Evolutionary conservation across 257 asterid genomes (phyloP).

Genomic region (Fraxinus quadrangulata): DNA sequence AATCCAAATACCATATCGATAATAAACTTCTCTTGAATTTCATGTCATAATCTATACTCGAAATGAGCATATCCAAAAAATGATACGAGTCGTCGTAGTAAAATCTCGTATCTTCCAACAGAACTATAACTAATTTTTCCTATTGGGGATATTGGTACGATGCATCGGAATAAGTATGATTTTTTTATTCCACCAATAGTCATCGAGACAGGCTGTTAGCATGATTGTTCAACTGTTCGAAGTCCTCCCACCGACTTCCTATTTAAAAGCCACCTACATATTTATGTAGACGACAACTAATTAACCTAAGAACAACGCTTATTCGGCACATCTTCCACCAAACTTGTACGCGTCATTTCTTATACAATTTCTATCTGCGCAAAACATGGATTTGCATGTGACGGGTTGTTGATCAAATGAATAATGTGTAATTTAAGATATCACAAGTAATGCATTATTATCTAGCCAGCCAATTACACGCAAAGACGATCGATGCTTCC

Average conservation of each 20-base stretch:
- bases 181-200: not conserved
- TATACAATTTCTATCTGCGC: slow-evolving; percentile 21
- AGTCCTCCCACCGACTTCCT: not conserved
- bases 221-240: slow-evolving; percentile 26
- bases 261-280: slow-evolving; percentile 20
- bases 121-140: too few species aligned
- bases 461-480: not conserved
- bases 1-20: too few species aligned
- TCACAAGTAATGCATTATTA: slow-evolving; percentile 4
- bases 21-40: too few species aligned
- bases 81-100: too few species aligned
- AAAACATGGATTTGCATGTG: slow-evolving; percentile 42
- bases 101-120: too few species aligned
- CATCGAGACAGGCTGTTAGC: slow-evolving; percentile 31
- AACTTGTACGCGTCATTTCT: slow-evolving; percentile 1
- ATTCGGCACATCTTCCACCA: not conserved
- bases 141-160: too few species aligned
- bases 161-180: not conserved
- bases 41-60: too few species aligned
- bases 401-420: not conserved
- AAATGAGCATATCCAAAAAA: too few species aligned
- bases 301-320: not conserved
- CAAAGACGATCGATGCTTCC: not conserved
- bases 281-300: not conserved
- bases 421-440: not conserved